Evolutionary conservation across 2,329 filamentous ascomycete genomes (phyloP).

Genomic region (Chaetomium olivaceum): DNA sequence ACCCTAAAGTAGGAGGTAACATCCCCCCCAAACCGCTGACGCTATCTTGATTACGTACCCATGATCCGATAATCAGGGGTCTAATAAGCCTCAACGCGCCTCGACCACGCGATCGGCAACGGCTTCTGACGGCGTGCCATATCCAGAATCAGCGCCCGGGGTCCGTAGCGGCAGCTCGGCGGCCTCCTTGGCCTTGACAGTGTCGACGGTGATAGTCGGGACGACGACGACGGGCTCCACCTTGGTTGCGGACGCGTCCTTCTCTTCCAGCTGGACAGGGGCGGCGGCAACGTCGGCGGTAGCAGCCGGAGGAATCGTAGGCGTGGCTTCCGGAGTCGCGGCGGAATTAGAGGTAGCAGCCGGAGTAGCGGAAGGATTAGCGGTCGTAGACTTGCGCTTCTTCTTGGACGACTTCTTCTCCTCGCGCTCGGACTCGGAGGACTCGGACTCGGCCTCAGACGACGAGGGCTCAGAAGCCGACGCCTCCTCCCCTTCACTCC

Average conservation of each 20-base stretch:
- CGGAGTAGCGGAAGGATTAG: neutral
- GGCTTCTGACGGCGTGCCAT: slow-evolving; percentile 32
- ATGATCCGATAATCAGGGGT: slow-evolving; percentile 7
- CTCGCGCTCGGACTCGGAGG: slow-evolving; percentile 17
- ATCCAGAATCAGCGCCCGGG: slow-evolving; percentile 32
- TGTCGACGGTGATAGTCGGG: slow-evolving; percentile 25
- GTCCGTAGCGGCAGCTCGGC: slow-evolving; percentile 17
- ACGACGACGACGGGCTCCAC: slow-evolving; percentile 5
- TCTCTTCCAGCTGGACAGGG: slow-evolving; percentile 9
- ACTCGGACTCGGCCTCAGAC: slow-evolving; percentile 16
- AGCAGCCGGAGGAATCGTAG: neutral
- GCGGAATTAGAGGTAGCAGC: neutral
- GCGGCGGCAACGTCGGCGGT: neutral
- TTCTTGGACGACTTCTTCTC: slow-evolving; percentile 18
- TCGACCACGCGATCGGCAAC: neutral
- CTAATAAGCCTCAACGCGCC: neutral
- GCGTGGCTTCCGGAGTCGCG: neutral
- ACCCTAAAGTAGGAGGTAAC: neutral
- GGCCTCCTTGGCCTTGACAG: slow-evolving; percentile 27
- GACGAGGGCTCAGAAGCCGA: slow-evolving; percentile 14
- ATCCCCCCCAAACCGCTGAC: neutral
- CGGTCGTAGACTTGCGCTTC: slow-evolving; percentile 11
- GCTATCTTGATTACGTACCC: slow-evolving; percentile 5
- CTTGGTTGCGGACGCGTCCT: slow-evolving; percentile 3
- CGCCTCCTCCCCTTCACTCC: slow-evolving; percentile 7